Conservation (phyloP, 75 land plant genomes). For the Pinus taeda region DNA sequence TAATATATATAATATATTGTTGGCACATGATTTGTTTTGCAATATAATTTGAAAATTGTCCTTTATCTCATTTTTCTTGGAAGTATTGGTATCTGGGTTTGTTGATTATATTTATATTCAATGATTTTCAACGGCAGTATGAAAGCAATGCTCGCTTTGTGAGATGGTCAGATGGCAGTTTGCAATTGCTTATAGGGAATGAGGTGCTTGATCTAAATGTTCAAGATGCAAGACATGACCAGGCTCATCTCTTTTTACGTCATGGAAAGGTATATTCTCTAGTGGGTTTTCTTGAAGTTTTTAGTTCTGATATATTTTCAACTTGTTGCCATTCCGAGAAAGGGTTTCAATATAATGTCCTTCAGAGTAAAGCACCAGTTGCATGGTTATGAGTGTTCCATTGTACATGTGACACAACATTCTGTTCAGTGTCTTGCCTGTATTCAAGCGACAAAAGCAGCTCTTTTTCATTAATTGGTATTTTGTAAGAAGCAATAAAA, state of each 20-base stretch:
- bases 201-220: constrained; percentile 94
- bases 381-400: too few species aligned
- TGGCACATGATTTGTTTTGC: background rate
- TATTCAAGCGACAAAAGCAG: too few species aligned
- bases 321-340: background rate
- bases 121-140: constrained; percentile 43
- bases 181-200: constrained; percentile 89
- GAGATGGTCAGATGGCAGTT: constrained; percentile 96
- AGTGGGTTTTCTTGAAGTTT: background rate
- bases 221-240: constrained; percentile 87
- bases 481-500: too few species aligned
- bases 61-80: background rate
- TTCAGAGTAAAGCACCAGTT: background rate
- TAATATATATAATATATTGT: background rate
- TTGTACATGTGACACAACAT: too few species aligned
- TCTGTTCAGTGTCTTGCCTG: too few species aligned
- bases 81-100: background rate
- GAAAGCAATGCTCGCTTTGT: constrained; percentile 99
- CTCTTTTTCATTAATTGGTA: too few species aligned
- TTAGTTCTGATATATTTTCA: background rate
- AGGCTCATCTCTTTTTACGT: constrained; percentile 86
- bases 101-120: background rate
- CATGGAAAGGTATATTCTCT: constrained; percentile 71
- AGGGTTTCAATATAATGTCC: background rate
- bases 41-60: background rate